Base-by-base conservation (phyloP, 1,284 basidiomycete species). In the Xerocomus nothofagi region DNA sequence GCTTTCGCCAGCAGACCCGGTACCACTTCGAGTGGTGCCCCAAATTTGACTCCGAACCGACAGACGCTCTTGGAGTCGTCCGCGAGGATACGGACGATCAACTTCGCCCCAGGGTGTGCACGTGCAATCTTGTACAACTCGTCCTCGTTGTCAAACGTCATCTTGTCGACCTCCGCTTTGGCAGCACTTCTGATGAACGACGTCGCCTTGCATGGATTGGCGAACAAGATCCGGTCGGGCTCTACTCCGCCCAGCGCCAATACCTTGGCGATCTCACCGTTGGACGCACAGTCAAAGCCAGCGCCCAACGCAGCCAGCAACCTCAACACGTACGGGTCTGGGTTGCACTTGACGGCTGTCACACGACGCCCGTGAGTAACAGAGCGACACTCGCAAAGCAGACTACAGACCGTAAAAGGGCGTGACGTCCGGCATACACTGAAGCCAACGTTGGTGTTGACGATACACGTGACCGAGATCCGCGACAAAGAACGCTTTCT, bases 131-230 rank as follows among this genome's bases (percentile, higher is more conserved):
- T 99, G 81, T 91, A 80, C n/a, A 99, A 77, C 70, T 99, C 97
- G 72, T 99, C 97, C 44, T 82, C 81, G 71, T 99, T 99, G 75
- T 99, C 97, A 66, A 99, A 99, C 0, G 96, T 98, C 91, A 98
- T 98, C 73, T 84, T 85, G 62, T 91, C 81, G 40, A 99, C 93
- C 21, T 88, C 87, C 24, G 78, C 71, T 57, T 80, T 81, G 31
- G 84, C 84, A 12, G 97, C 91, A 58, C 85, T 84, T 50, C 93
- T 90, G 58, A 99, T 82, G 72, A 97, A 98, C 8, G 93, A 96
- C 8, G 84, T 79, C 1, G 96, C 93, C 75, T 99, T 99, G 86
- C 96, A 99, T 0, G 97, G 97, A 73, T 99, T 99, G 59, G 97
- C 97, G 67, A 95, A 99, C 66, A 99, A 93, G 76, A 99, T 91